Evolutionary conservation across 2,329 filamentous ascomycete genomes (phyloP).

Genomic region (Ciborinia camelliae): DNA sequence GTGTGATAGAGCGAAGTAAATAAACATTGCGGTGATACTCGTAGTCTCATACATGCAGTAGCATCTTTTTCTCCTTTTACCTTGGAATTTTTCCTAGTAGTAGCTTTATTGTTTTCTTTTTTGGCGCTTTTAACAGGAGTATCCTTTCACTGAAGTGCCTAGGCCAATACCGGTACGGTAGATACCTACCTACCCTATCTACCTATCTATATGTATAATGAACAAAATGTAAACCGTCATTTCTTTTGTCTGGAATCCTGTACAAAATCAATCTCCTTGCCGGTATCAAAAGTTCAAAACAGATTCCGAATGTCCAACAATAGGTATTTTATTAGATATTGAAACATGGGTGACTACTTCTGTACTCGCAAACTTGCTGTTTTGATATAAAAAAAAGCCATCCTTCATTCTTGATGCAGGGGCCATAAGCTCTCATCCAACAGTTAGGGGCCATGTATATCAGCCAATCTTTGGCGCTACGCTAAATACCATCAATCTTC

Average conservation of each 20-base stretch:
- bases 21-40: background rate
- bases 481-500: background rate
- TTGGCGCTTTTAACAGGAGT: background rate
- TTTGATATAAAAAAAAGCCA: background rate
- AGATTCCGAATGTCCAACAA: background rate
- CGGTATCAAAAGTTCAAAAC: background rate
- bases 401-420: conserved; percentile 4
- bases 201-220: too few species aligned
- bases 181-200: too few species aligned
- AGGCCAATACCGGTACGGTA: too few species aligned
- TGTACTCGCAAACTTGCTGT: background rate
- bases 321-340: background rate
- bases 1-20: background rate
- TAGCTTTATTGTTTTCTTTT: background rate
- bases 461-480: background rate
- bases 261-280: background rate
- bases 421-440: background rate
- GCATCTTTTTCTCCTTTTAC: background rate
- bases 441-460: background rate
- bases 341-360: conserved; percentile 1
- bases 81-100: background rate
- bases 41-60: background rate
- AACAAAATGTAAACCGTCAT: background rate
- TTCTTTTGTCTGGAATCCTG: too few species aligned
- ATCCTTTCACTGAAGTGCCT: background rate